Base-by-base conservation (phyloP, 2,329 filamentous ascomycete species). In the Aspergillus luchuensis region DNA sequence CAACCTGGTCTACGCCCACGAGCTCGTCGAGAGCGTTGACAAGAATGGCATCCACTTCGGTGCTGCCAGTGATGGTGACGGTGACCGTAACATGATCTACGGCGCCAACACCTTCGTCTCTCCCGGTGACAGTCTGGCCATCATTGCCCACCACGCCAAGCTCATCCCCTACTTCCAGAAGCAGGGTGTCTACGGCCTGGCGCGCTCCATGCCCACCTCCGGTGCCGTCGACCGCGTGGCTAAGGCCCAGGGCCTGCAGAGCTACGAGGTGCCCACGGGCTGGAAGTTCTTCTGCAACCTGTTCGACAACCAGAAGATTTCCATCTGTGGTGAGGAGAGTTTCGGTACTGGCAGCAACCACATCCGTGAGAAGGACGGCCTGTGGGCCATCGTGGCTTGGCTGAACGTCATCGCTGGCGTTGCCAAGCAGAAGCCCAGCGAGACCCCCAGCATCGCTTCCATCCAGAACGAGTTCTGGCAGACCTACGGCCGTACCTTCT, bases 81-180 rank as follows among this genome's bases (percentile, higher is more conserved):
- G 95, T 72, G 95, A 99, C 83, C 91, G 95, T 71, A 99, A 99
- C 87, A 99, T 99, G 95, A 99, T 99, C 75, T 99, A 99, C 80
- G 95, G 95, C 65, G 93, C 94, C 67, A 94, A 96, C 73, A 88
- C 90, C 48, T 99, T 99, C 74, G 95, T 99, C 63, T 98, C 94
- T 7, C 95, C 95, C 7, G 95, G 95, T 74, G 95, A 99, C 83
- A 97, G 92, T 72, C 84, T 99, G 72, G 95, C 95, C 73, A 99
- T 99, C 76, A 99, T 99, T 74, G 92, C 95, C 52, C 95, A 99
- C 83, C 90, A 99, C 77, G 92, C 95, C 69, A 87, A 97, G 71
- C 87, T 97, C 62, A 99, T 99, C 72, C 95, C 95, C 61, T 99
- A 97, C 83, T 99, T 99, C 87, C 89, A 94, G 85, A 93, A 95